Percentiles rank a stretch among this genome's conserved stretches.
These are phyloP conservation scores for Paecilomyces fulvus DNA, from an alignment of 2,329 filamentous ascomycete genomes.

Conservation along the genomic window DNA sequence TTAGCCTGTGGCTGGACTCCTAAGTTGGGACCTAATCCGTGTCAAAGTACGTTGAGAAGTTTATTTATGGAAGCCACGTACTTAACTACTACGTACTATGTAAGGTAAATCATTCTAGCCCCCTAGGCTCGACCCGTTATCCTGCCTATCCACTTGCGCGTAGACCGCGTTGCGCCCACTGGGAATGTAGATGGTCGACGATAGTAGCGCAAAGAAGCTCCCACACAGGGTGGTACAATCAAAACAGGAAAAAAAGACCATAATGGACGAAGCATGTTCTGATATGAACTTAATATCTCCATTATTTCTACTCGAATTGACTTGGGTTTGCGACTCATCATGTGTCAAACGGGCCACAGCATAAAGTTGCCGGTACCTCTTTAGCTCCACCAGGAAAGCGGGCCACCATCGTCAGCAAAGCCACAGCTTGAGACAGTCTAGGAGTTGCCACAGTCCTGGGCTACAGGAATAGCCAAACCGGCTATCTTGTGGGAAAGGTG, in stretches of 20 bases:
- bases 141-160: not conserved
- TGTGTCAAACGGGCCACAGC: not conserved
- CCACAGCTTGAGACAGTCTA: not conserved
- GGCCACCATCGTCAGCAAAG: not conserved
- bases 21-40: not conserved
- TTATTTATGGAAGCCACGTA: not conserved
- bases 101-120: not conserved
- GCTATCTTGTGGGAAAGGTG: not conserved
- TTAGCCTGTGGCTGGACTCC: not conserved
- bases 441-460: not conserved
- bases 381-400: not conserved
- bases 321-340: not conserved
- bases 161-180: not conserved
- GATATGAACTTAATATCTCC: not conserved
- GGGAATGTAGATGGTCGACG: not conserved
- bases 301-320: not conserved
- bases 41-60: not conserved
- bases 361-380: not conserved
- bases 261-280: not conserved
- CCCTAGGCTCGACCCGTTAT: not conserved
- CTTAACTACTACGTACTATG: no score
- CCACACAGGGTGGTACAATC: not conserved
- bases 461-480: not conserved
- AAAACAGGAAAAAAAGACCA: not conserved
- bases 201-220: not conserved